Base-by-base conservation (phyloP, 2,329 filamentous ascomycete genomes). In the Fusarium tanahbumbuense region DNA sequence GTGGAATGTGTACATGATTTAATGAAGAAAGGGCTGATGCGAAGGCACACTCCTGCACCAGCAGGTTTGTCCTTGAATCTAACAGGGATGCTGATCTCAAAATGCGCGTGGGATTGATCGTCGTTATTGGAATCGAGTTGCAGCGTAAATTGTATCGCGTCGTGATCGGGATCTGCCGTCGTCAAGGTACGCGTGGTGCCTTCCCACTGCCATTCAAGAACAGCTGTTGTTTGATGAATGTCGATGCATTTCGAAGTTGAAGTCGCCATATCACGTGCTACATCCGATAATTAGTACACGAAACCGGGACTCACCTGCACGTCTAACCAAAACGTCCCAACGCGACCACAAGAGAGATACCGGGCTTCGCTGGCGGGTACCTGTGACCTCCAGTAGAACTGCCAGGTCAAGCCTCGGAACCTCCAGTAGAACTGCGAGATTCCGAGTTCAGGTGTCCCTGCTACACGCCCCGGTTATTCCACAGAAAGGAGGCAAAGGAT, bases 391-490 rank as follows among this genome's bases (percentile, higher is more conserved):
- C 57, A 64, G 60, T 56, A 49, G 49, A 62, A 62, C 57, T 62
- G 57, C 60, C 23, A 64, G 48, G 57, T 56, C 57, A 37, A 37
- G 28, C 44, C 57, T 10, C 60, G 11, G 23, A 62, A 62, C 44
- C 57, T 64, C 60, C 60, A 62, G 60, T 56, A 49, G 57, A 56
- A 64, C 60, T 64, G 60, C 48, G 57, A 64, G 60, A 37, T 48
- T 47, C 56, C 27, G 48, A 61, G 42, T 47, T 47, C 60, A 61
- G 47, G 48, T 37, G 34, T 61, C 47, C 56, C 60, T 53, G 28
- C 56, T 61, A 61, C 56, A 61, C 27, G 34, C 60, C 60, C 60
- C 60, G 56, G 60, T 44, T 63, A 63, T 61, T 63, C 60, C 60
- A 48, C 27, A 25, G 11, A 61, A 28, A 44, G 42, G 20, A 47